Evolutionary conservation across 2,329 filamentous ascomycete species (phyloP).

Genomic region (Cordyceps fumosorosea): DNA sequence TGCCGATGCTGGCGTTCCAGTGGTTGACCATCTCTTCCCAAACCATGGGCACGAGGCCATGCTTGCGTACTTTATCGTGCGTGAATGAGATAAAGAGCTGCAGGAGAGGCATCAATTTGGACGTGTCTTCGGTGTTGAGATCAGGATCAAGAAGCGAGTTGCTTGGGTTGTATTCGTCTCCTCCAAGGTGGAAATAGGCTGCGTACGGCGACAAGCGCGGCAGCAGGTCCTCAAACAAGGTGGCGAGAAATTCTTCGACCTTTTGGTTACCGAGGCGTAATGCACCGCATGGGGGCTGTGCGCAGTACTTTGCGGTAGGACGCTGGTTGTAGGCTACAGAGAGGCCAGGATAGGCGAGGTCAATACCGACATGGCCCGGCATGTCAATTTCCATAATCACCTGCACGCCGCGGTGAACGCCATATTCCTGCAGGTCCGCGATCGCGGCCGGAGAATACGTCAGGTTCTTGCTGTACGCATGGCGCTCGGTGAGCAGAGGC

Average conservation of each 20-base stretch:
- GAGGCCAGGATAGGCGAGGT: constrained; percentile 61
- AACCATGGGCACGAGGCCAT: constrained; percentile 65
- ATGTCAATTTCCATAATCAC: constrained; percentile 74
- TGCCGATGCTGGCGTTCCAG: constrained; percentile 68
- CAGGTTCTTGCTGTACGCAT: constrained; percentile 62
- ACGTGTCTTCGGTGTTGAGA: constrained; percentile 57
- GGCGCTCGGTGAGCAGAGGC: constrained; percentile 54
- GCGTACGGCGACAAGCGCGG: constrained; percentile 64
- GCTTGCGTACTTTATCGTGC: constrained; percentile 56
- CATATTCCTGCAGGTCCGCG: constrained; percentile 62
- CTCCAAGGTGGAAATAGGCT: constrained; percentile 77
- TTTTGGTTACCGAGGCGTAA: constrained; percentile 68
- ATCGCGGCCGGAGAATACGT: constrained; percentile 64
- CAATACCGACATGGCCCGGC: constrained; percentile 71
- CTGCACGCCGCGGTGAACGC: constrained; percentile 59
- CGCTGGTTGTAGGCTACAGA: constrained; percentile 56
- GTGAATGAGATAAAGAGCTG: constrained; percentile 69
- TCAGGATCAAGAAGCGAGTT: constrained; percentile 68
- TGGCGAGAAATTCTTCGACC: constrained; percentile 66
- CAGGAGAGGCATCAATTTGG: constrained; percentile 65
- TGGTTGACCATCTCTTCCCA: constrained; percentile 83
- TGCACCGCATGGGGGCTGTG: constrained; percentile 59
- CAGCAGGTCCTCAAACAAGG: constrained; percentile 67
- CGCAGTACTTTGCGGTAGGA: constrained; percentile 54
- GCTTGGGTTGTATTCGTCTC: constrained; percentile 78